These are phyloP conservation scores for Plasmodium ovale DNA, from an alignment of 169 alveolate genomes.

Conservation along the genomic window DNA sequence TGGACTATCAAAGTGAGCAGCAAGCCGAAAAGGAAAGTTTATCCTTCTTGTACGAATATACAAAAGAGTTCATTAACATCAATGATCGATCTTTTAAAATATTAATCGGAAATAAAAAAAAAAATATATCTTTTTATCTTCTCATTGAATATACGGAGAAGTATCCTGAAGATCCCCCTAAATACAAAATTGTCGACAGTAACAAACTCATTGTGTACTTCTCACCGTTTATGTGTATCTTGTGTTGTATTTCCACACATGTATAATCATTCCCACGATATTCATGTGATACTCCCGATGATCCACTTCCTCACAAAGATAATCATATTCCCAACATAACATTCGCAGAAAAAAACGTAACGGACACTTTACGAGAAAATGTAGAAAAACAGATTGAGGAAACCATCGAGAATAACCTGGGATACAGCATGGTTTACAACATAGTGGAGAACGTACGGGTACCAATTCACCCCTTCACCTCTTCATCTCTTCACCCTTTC, in stretches of 20 bases:
- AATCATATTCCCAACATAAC: neutral
- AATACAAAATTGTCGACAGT: slow-evolving; percentile 58
- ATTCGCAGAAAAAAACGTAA: slow-evolving; percentile 26
- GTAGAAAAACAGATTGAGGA: slow-evolving; percentile 33
- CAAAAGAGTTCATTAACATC: slow-evolving; percentile 36
- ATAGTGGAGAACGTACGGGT: slow-evolving; percentile 70
- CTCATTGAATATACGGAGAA: slow-evolving; percentile 40
- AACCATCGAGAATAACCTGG: slow-evolving; percentile 67
- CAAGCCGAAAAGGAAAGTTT: slow-evolving; percentile 60
- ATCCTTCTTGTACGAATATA: slow-evolving; percentile 48
- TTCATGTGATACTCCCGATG: too few species aligned
- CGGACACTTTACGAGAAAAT: slow-evolving; percentile 13
- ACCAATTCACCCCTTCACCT: too few species aligned
- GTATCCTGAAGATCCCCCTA: slow-evolving; percentile 60
- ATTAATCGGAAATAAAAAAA: slow-evolving; percentile 37
- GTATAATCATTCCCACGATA: too few species aligned
- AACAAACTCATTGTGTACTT: too few species aligned
- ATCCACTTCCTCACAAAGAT: too few species aligned
- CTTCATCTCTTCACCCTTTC: too few species aligned
- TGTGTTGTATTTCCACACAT: too few species aligned
- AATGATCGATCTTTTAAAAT: slow-evolving; percentile 31
- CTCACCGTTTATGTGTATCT: too few species aligned
- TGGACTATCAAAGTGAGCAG: slow-evolving; percentile 64
- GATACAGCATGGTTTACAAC: slow-evolving; percentile 58
- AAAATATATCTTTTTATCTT: slow-evolving; percentile 48